Evolutionary conservation across 73 alveolate species (phyloP).

Genomic region (Paramecium caudatum): DNA sequence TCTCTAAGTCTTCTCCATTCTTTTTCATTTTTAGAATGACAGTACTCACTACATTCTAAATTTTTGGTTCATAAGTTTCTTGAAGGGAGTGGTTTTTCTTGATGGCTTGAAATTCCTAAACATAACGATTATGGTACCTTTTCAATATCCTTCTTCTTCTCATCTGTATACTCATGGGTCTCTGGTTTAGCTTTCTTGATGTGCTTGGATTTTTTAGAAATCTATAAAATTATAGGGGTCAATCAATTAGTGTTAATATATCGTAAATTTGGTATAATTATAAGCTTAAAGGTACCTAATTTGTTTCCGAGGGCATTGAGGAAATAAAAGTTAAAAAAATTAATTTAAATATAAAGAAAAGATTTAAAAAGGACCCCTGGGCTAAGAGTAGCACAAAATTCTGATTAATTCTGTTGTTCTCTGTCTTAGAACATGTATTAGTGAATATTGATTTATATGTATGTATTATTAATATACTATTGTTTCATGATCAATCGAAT

Average conservation of each 20-base stretch:
- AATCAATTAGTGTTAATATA: background rate
- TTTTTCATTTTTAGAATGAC: slow-evolving; percentile 43
- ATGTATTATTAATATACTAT: slow-evolving; percentile 40
- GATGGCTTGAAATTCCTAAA: slow-evolving; percentile 15
- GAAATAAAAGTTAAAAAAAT: slow-evolving; percentile 28
- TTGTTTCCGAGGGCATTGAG: slow-evolving; percentile 44
- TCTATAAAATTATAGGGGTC: slow-evolving; percentile 4
- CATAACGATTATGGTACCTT: background rate
- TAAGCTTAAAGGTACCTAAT: slow-evolving; percentile 30
- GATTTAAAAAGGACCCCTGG: slow-evolving; percentile 53
- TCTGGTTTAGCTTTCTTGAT: slow-evolving; percentile 52
- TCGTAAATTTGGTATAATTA: slow-evolving; percentile 4
- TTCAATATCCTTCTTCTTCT: slow-evolving; percentile 22
- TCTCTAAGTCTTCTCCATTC: slow-evolving; percentile 1
- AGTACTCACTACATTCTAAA: slow-evolving; percentile 57
- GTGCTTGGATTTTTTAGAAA: slow-evolving; percentile 45
- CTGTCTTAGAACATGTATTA: background rate
- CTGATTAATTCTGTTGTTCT: slow-evolving; percentile 62
- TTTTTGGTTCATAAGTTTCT: slow-evolving; percentile 81
- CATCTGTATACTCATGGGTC: slow-evolving; percentile 24
- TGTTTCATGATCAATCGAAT: slow-evolving; percentile 85
- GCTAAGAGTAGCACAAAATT: background rate
- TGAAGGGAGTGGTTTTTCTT: background rate
- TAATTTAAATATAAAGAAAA: slow-evolving; percentile 38
- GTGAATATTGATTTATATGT: no score